Conservation (phyloP, 2,329 filamentous ascomycete species). For the Plenodomus lindquistii region DNA sequence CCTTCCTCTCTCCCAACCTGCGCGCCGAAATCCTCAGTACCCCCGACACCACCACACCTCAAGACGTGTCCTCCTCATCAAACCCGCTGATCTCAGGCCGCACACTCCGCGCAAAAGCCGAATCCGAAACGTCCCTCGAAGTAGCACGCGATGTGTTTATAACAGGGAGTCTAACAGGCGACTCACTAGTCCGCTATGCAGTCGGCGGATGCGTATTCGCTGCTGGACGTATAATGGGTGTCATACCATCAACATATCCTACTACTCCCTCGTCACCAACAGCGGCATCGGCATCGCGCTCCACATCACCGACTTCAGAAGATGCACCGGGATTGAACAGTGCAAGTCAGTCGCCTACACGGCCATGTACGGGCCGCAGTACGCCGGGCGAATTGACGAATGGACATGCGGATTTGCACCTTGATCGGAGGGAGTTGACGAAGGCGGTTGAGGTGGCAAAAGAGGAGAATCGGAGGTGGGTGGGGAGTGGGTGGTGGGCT, state of each 20-base stretch:
- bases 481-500: slow-evolving; percentile 43
- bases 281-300: slow-evolving; percentile 25
- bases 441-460: slow-evolving; percentile 32
- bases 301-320: background rate
- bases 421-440: slow-evolving; percentile 40
- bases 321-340: slow-evolving; percentile 4
- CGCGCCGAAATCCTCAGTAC: slow-evolving; percentile 52
- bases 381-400: slow-evolving; percentile 34
- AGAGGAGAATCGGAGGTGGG: slow-evolving; percentile 38
- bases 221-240: slow-evolving; percentile 54
- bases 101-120: slow-evolving; percentile 58
- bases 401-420: slow-evolving; percentile 45
- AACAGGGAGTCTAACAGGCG: slow-evolving; percentile 63
- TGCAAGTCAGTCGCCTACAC: slow-evolving; percentile 7
- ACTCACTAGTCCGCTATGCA: slow-evolving; percentile 63
- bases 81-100: slow-evolving; percentile 52
- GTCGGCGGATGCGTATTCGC: slow-evolving; percentile 62
- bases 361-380: slow-evolving; percentile 9
- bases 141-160: slow-evolving; percentile 58
- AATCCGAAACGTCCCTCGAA: slow-evolving; percentile 52
- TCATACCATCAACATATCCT: slow-evolving; percentile 25
- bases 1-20: slow-evolving; percentile 55
- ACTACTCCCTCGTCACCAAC: slow-evolving; percentile 19
- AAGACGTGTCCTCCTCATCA: background rate
- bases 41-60: slow-evolving; percentile 3